phyloP scores from a whole-genome alignment of 2,329 filamentous ascomycete species.

The Penicillium brevicompactum region DNA sequence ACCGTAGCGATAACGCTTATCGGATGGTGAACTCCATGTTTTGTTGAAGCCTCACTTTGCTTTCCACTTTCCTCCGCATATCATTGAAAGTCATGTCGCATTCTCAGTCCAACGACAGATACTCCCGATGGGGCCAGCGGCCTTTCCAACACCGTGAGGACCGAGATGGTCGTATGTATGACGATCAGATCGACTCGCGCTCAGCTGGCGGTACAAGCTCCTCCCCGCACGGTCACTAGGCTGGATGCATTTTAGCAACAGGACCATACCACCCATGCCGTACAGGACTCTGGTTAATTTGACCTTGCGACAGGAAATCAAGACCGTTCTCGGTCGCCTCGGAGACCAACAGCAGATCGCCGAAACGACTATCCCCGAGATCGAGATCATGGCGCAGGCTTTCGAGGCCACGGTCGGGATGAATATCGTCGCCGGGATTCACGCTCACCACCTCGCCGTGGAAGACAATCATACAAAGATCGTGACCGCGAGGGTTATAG shows the following conservation, averaged over 20 bases:
- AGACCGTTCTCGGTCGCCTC: slow-evolving; percentile 42
- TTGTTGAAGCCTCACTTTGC: background rate
- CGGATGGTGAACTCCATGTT: background rate
- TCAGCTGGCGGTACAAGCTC: slow-evolving; percentile 48
- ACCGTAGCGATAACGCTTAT: background rate
- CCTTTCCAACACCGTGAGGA: slow-evolving; percentile 35
- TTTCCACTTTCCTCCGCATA: background rate
- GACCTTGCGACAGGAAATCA: slow-evolving; percentile 22
- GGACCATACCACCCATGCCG: slow-evolving; percentile 13
- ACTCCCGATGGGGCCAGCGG: slow-evolving; percentile 25
- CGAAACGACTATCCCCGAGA: slow-evolving; percentile 39
- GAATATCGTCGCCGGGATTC: slow-evolving; percentile 36
- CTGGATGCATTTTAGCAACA: slow-evolving; percentile 23
- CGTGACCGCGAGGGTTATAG: slow-evolving; percentile 51
- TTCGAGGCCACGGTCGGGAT: slow-evolving; percentile 38
- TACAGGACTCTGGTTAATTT: slow-evolving; percentile 42
- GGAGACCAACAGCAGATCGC: slow-evolving; percentile 40
- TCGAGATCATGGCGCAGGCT: slow-evolving; percentile 32
- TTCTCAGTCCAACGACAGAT: slow-evolving; percentile 31
- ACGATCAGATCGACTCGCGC: slow-evolving; percentile 47
- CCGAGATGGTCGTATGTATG: slow-evolving; percentile 49
- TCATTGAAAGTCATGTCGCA: slow-evolving; percentile 13
- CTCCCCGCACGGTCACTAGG: slow-evolving; percentile 46
- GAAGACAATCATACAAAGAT: slow-evolving; percentile 43
- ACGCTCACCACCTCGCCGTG: slow-evolving; percentile 40